Conservation (phyloP, 1,284 basidiomycete genomes). For the Cystobasidiaceae sp. region DNA sequence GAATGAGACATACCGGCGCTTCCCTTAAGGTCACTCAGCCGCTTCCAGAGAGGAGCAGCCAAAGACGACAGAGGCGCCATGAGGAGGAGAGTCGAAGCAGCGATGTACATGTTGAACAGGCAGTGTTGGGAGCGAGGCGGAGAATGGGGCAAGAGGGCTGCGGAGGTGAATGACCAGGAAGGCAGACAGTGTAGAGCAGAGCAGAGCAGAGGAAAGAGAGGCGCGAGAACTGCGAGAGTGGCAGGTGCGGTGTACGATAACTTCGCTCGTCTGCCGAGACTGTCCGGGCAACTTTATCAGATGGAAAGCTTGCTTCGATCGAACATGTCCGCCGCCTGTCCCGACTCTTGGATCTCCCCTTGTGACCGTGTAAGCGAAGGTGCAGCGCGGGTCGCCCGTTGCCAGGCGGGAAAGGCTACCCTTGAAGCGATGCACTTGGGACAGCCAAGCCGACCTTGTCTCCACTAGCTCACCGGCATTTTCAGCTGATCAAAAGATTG, state of each 20-base stretch:
- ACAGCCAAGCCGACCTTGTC: too few species aligned
- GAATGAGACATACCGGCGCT: conserved; percentile 3
- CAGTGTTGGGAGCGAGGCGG: too few species aligned
- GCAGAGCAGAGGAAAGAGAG: too few species aligned
- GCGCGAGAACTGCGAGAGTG: background rate
- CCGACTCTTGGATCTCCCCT: too few species aligned
- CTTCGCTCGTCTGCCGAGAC: background rate
- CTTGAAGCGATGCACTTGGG: too few species aligned
- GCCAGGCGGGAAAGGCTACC: too few species aligned
- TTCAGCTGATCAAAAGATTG: too few species aligned
- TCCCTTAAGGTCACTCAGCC: background rate
- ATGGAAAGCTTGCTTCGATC: background rate
- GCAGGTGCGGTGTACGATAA: background rate
- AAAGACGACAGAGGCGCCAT: background rate
- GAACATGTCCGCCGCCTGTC: background rate
- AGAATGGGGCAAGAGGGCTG: background rate
- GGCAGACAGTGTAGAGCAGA: background rate
- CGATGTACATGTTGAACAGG: background rate
- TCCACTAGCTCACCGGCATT: too few species aligned
- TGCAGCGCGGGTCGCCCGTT: too few species aligned
- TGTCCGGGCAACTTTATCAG: conserved; percentile 6
- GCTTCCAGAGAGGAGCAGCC: conserved; percentile 8
- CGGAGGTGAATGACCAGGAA: background rate
- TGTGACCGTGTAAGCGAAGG: too few species aligned
- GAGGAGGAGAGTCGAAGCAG: background rate